Evolutionary conservation across 306 rosid species (phyloP), one percentile per base, ranked within the genome.

Genomic region (Quercus bicolor): DNA sequence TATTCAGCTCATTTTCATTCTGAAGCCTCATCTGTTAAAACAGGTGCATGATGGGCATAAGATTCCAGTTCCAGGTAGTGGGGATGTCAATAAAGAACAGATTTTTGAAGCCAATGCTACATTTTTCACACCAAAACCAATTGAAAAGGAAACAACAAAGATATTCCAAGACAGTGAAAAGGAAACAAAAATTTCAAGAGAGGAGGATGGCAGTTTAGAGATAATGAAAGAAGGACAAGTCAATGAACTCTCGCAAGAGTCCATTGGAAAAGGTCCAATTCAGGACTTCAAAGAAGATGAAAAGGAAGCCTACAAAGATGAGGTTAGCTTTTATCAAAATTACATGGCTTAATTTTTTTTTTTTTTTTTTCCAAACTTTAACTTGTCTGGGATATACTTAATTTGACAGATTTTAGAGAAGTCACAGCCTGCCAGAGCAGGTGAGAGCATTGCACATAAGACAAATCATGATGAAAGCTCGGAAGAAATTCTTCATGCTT

Each of bases 351-450:
- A 12, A 20, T 16, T 24, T n/a, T 70, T 23, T 61, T 20, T 26
- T 26, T 70, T 23, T 75, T 20, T 45, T 19, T 61, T 11, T 16
- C 29, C 26, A 84, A 76, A n/a, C 57, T 19, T 45, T 14, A 75
- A 55, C 15, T 62, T 75, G 34, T 37, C 12, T 29, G 43, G 6
- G 23, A 24, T 20, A 20, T 68, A 74, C 7, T 16, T 31, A 6
- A 68, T 59, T 48, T 65, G 77, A 74, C 84, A 81, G 83, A 75
- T 60, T 70, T 56, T 37, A 20, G 78, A 84, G 40, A 69, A 64
- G 55, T 29, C 69, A 33, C 77, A 78, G 68, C 55, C 45, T 9
- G 19, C 21, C 34, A 79, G 29, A 74, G 77, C 52, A 83, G 70
- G 55, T 57, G 76, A 84, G 56, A 56, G 29, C 66, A 77, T 37